A percentile compares a stretch with the other conserved stretches of the same genome.
phyloP scores from a whole-genome alignment of 2,329 filamentous ascomycete genomes.

The Microcyclospora pomicola region DNA sequence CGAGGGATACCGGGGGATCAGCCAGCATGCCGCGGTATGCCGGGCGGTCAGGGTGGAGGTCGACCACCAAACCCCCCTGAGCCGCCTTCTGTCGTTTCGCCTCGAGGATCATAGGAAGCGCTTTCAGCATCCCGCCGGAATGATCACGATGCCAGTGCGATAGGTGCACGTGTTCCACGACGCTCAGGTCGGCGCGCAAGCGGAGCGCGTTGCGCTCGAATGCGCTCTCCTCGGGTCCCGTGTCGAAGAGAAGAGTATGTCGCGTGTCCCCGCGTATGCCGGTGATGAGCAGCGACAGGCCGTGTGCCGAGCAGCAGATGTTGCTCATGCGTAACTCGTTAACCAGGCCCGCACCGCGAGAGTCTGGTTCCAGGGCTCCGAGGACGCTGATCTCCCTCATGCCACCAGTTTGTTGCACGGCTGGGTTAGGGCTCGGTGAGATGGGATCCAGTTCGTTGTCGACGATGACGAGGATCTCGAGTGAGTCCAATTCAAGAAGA shows the following conservation, averaged over 20 bases:
- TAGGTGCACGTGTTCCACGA: conserved; percentile 14
- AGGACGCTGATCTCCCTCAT: conserved; percentile 12
- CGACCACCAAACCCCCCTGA: conserved; percentile 7
- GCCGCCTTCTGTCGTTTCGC: conserved; percentile 1
- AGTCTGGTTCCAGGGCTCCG: conserved; percentile 3
- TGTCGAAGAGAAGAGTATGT: conserved; percentile 17
- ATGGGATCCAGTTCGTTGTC: conserved; percentile 19
- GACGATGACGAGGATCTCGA: conserved; percentile 14
- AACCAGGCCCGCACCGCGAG: conserved; percentile 5
- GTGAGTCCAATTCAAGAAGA: conserved; percentile 13
- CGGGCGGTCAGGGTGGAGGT: conserved; percentile 15
- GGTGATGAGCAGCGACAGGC: conserved; percentile 17
- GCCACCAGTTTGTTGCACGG: conserved; percentile 10
- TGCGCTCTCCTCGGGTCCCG: conserved; percentile 14
- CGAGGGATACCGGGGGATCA: conserved; percentile 7
- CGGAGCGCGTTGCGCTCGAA: conserved; percentile 15
- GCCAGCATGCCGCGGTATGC: conserved; percentile 11
- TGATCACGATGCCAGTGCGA: conserved; percentile 18
- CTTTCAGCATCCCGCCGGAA: conserved; percentile 16
- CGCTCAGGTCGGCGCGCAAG: conserved; percentile 9
- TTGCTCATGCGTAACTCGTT: conserved; percentile 14
- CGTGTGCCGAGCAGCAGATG: conserved; percentile 18
- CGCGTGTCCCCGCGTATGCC: conserved; percentile 8
- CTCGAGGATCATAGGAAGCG: conserved; percentile 11
- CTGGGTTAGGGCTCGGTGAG: conserved; percentile 10